A percentile compares a stretch with the other conserved stretches of the same genome.
phyloP scores from a whole-genome alignment of 768 basidiomycete species.

The Heimioporus sp. region DNA sequence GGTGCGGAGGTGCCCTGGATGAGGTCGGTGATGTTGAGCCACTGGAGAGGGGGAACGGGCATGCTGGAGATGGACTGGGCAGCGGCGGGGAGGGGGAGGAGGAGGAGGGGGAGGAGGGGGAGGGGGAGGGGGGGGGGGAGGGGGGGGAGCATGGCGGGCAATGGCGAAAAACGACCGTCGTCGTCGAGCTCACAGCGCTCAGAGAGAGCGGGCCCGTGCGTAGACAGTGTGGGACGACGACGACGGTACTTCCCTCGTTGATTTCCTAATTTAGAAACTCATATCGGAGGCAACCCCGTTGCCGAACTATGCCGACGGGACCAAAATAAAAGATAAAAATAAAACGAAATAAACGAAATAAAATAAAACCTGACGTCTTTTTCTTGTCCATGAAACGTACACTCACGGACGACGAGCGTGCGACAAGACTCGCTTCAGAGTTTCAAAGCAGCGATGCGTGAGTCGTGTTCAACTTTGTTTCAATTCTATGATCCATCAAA shows the following conservation, averaged over 20 bases:
- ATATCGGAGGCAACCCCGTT: slow-evolving; percentile 3
- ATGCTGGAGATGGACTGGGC: slow-evolving; percentile 51
- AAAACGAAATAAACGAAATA: no score
- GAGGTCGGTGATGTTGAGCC: slow-evolving; percentile 67
- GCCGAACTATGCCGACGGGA: slow-evolving; percentile 5
- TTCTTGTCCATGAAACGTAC: slow-evolving; percentile 32
- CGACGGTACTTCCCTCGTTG: slow-evolving; percentile 5
- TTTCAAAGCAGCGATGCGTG: slow-evolving; percentile 24
- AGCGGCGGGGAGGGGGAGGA: slow-evolving; percentile 19
- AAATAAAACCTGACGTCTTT: not conserved
- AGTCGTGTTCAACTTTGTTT: slow-evolving; percentile 14
- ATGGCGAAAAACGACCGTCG: not conserved
- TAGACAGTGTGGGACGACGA: slow-evolving; percentile 9
- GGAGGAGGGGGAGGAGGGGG: slow-evolving; percentile 9
- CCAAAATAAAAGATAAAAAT: not conserved
- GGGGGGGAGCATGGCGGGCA: not conserved
- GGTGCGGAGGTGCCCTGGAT: slow-evolving; percentile 54
- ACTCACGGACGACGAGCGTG: slow-evolving; percentile 32
- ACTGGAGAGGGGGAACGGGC: slow-evolving; percentile 43
- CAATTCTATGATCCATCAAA: slow-evolving; percentile 12
- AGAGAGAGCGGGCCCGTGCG: slow-evolving; percentile 24
- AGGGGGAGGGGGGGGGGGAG: not conserved
- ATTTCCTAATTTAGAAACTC: slow-evolving; percentile 10
- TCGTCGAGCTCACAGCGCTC: slow-evolving; percentile 22
- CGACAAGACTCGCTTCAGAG: slow-evolving; percentile 21